Evolutionary conservation across 2,329 filamentous ascomycete genomes (phyloP), one percentile per base, ranked within the genome.

Genomic region (Ophiobolus disseminans): DNA sequence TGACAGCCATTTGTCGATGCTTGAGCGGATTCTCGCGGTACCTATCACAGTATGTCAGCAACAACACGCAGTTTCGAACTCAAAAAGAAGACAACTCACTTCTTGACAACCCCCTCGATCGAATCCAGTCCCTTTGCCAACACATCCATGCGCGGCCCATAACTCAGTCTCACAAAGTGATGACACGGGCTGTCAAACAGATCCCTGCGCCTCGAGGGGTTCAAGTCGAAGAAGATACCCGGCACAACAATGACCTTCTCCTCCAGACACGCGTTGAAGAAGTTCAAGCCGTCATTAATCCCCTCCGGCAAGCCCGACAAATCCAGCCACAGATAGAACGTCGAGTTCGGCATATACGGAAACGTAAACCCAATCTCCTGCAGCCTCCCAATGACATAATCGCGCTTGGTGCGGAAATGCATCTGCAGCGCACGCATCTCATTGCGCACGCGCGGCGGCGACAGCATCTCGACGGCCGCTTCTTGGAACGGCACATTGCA

Each of bases 161-260:
- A 76, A 26, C 71, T 74, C 49, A 76, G 41, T 11, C 73, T 45
- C 14, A 76, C 73, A 58, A 73, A 76, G 55, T 75, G 78, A 76
- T 97, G 93, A 76, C 93, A 97, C 50, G 93, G 93, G 60, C 86
- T 90, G 76, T 97, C 93, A 60, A 97, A 97, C 61, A 97, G 75
- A 73, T 97, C 93, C 70, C 93, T 83, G 58, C 93, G 83, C 73
- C 91, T 88, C 26, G 89, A 88, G 3, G 93, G 93, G 78, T 97
- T 97, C 57, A 97, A 76, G 68, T 97, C 93, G 73, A 97, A 97
- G 82, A 97, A 97, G 74, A 97, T 97, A 51, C 93, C 93, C 0
- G 93, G 93, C 4, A 97, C 93, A 14, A 97, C 91, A 68, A 97
- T 97, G 60, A 95, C 90, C 81, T 95, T 95, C 80, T 97, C 91